Base-by-base conservation (phyloP, 148 eudicot genomes). In the Suaeda aralocaspica region DNA sequence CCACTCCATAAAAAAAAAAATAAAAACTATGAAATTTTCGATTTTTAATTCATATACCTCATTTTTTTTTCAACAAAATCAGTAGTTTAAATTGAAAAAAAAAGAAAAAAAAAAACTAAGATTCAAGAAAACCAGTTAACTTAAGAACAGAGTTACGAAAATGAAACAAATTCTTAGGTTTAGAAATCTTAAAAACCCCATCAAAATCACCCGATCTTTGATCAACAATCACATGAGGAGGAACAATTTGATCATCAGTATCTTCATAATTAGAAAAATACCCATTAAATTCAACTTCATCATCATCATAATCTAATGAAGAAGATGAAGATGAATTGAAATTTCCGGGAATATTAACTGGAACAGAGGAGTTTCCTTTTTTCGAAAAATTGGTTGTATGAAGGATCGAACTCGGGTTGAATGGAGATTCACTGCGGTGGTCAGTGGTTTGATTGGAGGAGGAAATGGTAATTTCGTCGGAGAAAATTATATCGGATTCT, bases 51-150 rank as follows among this genome's bases (percentile, higher is more conserved):
- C 16, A 36, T 36, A 22, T 22, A 49, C 52, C n/a, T 15, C 28
- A 39, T 39, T 39, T 4, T 39, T 5, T 39, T 51, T 51, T 9
- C 51, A 31, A 53, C 2, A 53, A 52, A 52, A 18, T 5, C n/a
- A n/a, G n/a, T n/a, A n/a, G n/a, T n/a, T n/a, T n/a, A n/a, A n/a
- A n/a, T 39, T 39, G 16, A 68, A 68, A 19, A 25, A n/a, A 4
- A 51, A 13, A 51, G 9, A 33, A 31, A 26, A 24, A 0, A 24
- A 12, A 36, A 6, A 0, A 50, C 77, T 62, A 88, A 28, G 89
- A 73, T 79, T 91, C 94, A 48, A 87, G 79, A 71, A 88, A 88
- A 19, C 97, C 94, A 31, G 97, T 91, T 83, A 91, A 80, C 64
- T 84, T 77, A 58, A 88, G 87, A 80, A 91, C 67, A 5, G 88